Base-by-base conservation (phyloP, 805 yeast species). In the Myxozyma melibiosi region DNA sequence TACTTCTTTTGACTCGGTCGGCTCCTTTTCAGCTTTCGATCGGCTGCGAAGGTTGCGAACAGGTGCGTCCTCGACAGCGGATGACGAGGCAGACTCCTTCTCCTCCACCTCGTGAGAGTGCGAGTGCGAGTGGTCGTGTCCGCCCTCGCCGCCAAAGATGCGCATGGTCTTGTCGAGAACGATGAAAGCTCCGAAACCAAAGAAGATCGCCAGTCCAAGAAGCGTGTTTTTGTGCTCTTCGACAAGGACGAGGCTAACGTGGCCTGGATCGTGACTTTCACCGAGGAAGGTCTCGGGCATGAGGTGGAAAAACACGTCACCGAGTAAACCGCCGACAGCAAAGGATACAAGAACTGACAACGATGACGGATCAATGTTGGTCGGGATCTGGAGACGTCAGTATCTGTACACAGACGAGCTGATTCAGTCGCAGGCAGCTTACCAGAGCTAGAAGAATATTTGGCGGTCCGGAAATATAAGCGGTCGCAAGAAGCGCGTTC, bases 321-420 rank as follows among this genome's bases (percentile, higher is more conserved):
- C 92, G 34, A 87, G 71, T 37, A 87, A 73, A 1, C 91, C 88
- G 43, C 94, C 94, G 46, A 84, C 79, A 13, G 92, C 91, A 72
- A 87, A 86, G 43, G 88, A 76, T 1, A 86, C 88, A 53, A 86
- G 70, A 25, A 80, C 67, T 8, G 82, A 74, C 35, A 85, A 71
- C 31, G 76, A 72, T 1, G 79, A 62, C 0, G 84, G 82, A 46
- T 78, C 73, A 45, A 84, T 81, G 28, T 77, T 70, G 0, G 84
- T 77, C 4, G 90, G 89, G 33, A 84, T 77, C 62, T 61, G 20
- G 14, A 14, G 9, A 18, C 16, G 31, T 16, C 7, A 14, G 13
- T 14, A 16, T 25, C 16, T 8, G 18, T 13, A 20, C 34, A 9
- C 14, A 20, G 7, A 14, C 14, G 18, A 14, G 27, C 24, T 13